These are phyloP conservation scores for Epipyxis sp. DNA, from an alignment of 108 stramenopile genomes.

Conservation along the genomic window DNA sequence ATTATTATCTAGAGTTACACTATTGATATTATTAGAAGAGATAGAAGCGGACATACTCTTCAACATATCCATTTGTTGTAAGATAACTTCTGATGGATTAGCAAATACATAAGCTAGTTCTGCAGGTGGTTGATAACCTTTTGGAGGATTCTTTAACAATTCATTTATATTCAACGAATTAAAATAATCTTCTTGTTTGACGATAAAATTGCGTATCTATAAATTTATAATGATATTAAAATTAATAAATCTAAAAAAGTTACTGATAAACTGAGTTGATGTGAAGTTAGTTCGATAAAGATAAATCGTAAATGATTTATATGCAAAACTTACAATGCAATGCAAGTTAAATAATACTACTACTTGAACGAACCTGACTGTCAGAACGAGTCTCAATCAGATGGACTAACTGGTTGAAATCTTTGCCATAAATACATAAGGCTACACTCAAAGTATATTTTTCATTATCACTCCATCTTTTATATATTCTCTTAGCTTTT, in stretches of 20 bases:
- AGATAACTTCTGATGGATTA: not conserved
- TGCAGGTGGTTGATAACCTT: not conserved
- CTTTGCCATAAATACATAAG: not conserved
- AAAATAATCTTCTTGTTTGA: not conserved
- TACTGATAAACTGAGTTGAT: not conserved
- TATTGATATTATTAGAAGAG: not conserved
- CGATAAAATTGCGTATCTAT: too few relatives aligned
- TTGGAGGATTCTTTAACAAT: not conserved
- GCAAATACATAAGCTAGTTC: not conserved
- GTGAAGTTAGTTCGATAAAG: not conserved
- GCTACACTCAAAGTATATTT: not conserved
- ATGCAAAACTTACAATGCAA: not conserved
- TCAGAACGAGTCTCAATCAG: not conserved
- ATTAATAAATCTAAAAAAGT: not conserved
- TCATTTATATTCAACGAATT: not conserved
- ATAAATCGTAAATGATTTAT: not conserved
- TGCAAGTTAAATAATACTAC: not conserved
- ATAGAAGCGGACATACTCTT: not conserved
- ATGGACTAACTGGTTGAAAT: not conserved
- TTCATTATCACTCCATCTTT: conserved; percentile 1
- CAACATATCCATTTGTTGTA: not conserved
- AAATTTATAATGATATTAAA: too few relatives aligned
- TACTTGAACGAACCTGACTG: not conserved
- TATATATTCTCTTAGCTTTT: not conserved
- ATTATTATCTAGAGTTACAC: not conserved